Evolutionary conservation across 2,329 filamentous ascomycete species (phyloP), one percentile per base, ranked within the genome.

Genomic region (Microdochium trichocladiopsis): DNA sequence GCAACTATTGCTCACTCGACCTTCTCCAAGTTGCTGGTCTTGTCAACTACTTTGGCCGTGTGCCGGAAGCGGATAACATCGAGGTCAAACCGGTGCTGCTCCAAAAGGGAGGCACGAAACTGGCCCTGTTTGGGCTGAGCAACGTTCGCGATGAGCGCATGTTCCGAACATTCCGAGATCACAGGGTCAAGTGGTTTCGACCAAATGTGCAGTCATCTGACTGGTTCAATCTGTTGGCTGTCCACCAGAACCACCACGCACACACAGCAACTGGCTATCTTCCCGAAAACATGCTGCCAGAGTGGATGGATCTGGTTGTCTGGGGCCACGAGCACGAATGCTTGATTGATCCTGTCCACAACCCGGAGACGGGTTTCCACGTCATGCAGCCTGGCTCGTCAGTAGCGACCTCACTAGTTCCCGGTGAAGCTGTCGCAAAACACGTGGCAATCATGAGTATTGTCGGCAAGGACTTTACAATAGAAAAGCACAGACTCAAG

Each of bases 241-340:
- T 99, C 2, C 94, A 99, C 65, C 94, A 99, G 64, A 99, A 99
- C 60, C 94, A 97, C 63, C 84, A 94, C 62, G 90, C 92, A 0
- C 87, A 96, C 63, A 95, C 90, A 0, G 83, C 92, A 18, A 97
- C 93, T 0, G 87, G 89, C n/a, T 97, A 96, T 63, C 78, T 99
- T 0, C 93, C 95, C 0, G 95, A 99, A 63, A 90, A 87, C 60
- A 94, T 96, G 61, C 75, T 99, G 0, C 95, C 94, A 0, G 85
- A 90, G 18, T 97, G 95, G 72, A 74, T 99, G 57, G 88, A 99
- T 63, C 77, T 99, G 4, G 83, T 99, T 0, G 80, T 99, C 50
- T 99, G 94, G 94, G 94, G 94, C 2, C 94, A 99, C 63, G 94
- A 99, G 69, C 94, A 99, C 64, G 93, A 99, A 67, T 99, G 94